Conservation (phyloP, 352 stramenopile species). For the Phytophthora palmivora region DNA sequence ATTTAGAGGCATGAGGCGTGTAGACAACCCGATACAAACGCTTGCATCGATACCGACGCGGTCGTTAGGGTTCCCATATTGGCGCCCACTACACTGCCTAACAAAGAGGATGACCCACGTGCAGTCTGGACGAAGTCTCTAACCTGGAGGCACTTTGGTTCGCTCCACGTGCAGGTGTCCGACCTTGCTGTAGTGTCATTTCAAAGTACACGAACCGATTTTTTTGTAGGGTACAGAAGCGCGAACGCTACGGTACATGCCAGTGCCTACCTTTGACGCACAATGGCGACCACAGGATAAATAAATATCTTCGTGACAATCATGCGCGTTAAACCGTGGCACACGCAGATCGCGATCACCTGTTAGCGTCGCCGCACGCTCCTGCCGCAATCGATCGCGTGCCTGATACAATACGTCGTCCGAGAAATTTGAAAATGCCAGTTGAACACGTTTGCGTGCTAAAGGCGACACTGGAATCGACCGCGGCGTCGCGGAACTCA, state of each 20-base stretch:
- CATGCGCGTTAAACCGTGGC: constrained; percentile 77
- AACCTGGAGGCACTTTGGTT: constrained; percentile 21
- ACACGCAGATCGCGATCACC: constrained; percentile 63
- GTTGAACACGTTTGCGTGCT: constrained; percentile 72
- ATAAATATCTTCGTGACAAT: constrained; percentile 88
- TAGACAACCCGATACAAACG: constrained; percentile 84
- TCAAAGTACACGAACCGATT: constrained; percentile 90
- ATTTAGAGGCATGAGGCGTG: constrained; percentile 79
- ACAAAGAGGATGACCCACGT: constrained; percentile 11
- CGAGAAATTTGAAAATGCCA: constrained; percentile 85
- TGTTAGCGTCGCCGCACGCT: constrained; percentile 74
- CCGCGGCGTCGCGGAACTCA: constrained; percentile 68
- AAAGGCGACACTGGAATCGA: constrained; percentile 87
- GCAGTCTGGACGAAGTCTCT: constrained; percentile 22
- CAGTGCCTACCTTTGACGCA: constrained; percentile 71
- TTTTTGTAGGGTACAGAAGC: constrained; percentile 63
- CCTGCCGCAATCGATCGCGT: constrained; percentile 76
- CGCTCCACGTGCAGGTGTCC: constrained; percentile 36
- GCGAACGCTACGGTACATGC: constrained; percentile 86
- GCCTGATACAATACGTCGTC: constrained; percentile 87
- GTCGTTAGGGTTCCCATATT: constrained; percentile 14
- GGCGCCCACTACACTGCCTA: not conserved
- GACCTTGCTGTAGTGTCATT: constrained; percentile 71
- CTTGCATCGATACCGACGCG: constrained; percentile 57
- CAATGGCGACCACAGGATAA: constrained; percentile 87